These are phyloP conservation scores for Colletotrichum cuscutae DNA, from an alignment of 2,329 filamentous ascomycete genomes.

Conservation along the genomic window DNA sequence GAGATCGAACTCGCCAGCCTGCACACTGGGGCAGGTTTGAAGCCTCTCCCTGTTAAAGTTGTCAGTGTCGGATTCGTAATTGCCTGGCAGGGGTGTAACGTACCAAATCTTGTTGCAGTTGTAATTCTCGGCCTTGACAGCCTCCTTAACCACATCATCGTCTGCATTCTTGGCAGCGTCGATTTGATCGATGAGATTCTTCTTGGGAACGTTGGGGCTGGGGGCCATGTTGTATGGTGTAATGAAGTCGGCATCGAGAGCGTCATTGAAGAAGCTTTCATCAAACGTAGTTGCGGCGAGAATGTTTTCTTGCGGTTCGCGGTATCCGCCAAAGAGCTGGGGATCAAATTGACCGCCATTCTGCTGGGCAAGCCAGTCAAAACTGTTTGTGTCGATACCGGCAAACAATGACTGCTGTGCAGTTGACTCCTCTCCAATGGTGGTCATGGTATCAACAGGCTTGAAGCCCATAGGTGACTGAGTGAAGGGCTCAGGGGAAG, in stretches of 20 bases:
- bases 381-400: slow-evolving; percentile 62
- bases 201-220: slow-evolving; percentile 63
- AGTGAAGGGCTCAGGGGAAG: slow-evolving; percentile 79
- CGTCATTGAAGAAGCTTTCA: slow-evolving; percentile 76
- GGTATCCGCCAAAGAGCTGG: slow-evolving; percentile 89
- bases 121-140: slow-evolving; percentile 63
- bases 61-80: slow-evolving; percentile 51
- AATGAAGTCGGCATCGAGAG: slow-evolving; percentile 82
- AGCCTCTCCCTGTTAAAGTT: slow-evolving; percentile 79
- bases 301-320: slow-evolving; percentile 87
- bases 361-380: slow-evolving; percentile 82
- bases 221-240: slow-evolving; percentile 80
- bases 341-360: slow-evolving; percentile 91
- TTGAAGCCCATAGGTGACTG: slow-evolving; percentile 77
- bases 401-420: slow-evolving; percentile 49
- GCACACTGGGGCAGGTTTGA: slow-evolving; percentile 86
- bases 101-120: slow-evolving; percentile 96
- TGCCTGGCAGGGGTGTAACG: slow-evolving; percentile 44
- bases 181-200: slow-evolving; percentile 80
- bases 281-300: slow-evolving; percentile 77
- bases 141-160: slow-evolving; percentile 65
- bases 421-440: slow-evolving; percentile 71
- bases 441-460: slow-evolving; percentile 69
- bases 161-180: slow-evolving; percentile 78
- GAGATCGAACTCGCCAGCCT: slow-evolving; percentile 91